These are phyloP conservation scores for Hypomyces rosellus DNA, from an alignment of 2,329 filamentous ascomycete species.

Conservation along the genomic window DNA sequence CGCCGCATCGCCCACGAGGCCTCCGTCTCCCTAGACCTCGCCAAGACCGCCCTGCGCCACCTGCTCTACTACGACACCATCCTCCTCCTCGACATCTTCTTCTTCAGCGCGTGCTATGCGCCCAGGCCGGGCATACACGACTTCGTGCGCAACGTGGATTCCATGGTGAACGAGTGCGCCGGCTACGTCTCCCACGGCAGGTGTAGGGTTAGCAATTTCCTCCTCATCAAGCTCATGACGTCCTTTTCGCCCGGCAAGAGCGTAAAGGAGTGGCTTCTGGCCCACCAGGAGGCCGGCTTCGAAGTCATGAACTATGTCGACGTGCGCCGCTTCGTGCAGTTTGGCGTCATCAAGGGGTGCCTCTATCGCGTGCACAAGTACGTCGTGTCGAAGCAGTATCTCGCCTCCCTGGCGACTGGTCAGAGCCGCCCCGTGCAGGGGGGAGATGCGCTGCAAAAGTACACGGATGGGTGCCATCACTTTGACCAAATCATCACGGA, in stretches of 20 bases:
- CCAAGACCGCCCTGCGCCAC: slow-evolving; percentile 80
- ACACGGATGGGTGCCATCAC: slow-evolving; percentile 67
- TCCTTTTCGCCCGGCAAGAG: slow-evolving; percentile 76
- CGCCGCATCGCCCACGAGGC: slow-evolving; percentile 78
- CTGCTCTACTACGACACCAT: slow-evolving; percentile 90
- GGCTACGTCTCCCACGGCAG: slow-evolving; percentile 63
- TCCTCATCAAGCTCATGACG: slow-evolving; percentile 77
- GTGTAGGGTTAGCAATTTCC: slow-evolving; percentile 48
- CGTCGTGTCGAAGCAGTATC: slow-evolving; percentile 62
- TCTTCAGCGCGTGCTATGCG: slow-evolving; percentile 87
- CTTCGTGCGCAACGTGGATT: slow-evolving; percentile 68
- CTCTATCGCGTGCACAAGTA: slow-evolving; percentile 92
- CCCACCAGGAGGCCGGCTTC: slow-evolving; percentile 60
- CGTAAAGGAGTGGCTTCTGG: slow-evolving; percentile 80
- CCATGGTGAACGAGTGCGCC: slow-evolving; percentile 79
- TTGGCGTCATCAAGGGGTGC: slow-evolving; percentile 91
- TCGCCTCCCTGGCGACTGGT: slow-evolving; percentile 50
- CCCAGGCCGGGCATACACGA: slow-evolving; percentile 68
- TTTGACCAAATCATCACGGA: slow-evolving; percentile 82
- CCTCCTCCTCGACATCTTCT: slow-evolving; percentile 88
- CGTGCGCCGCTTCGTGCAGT: slow-evolving; percentile 85
- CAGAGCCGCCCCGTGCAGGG: slow-evolving; percentile 36
- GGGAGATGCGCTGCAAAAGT: slow-evolving; percentile 54
- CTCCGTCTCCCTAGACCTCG: slow-evolving; percentile 79
- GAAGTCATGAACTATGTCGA: slow-evolving; percentile 71